A percentile compares a stretch with the other conserved stretches of the same genome.
Evolutionary conservation across 495 filamentous ascomycete genomes (phyloP).

Genomic region (Penicillium pancosmium): DNA sequence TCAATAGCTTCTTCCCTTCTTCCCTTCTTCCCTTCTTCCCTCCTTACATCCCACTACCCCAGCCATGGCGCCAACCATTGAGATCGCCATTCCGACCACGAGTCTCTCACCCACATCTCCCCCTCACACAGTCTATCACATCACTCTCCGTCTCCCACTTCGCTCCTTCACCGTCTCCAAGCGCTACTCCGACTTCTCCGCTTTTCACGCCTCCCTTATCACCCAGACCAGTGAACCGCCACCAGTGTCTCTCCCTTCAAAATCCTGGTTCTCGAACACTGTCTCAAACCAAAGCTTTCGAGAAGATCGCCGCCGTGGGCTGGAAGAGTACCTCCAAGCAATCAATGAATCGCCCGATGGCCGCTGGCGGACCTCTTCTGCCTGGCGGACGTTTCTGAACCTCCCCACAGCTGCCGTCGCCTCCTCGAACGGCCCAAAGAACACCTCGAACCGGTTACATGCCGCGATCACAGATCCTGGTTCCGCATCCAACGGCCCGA

Average conservation of each 20-base stretch:
- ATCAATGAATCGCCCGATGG: constrained; percentile 76
- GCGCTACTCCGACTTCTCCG: constrained; percentile 90
- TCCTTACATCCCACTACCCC: constrained; percentile 1
- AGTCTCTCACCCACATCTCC: constrained; percentile 64
- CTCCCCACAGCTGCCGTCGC: constrained; percentile 62
- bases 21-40: background rate
- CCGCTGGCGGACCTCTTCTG: constrained; percentile 81
- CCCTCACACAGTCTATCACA: constrained; percentile 89
- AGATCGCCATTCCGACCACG: constrained; percentile 81
- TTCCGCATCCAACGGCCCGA: constrained; percentile 46
- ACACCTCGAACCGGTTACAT: constrained; percentile 41
- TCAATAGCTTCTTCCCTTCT: constrained; percentile 1
- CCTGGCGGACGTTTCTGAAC: constrained; percentile 86
- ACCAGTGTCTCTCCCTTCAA: constrained; percentile 70
- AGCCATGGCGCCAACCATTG: constrained; percentile 72
- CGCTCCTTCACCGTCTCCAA: constrained; percentile 86
- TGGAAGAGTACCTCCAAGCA: constrained; percentile 80
- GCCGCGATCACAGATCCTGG: constrained; percentile 48
- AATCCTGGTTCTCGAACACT: constrained; percentile 86
- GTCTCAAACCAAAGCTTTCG: constrained; percentile 74
- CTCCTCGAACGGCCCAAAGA: constrained; percentile 39
- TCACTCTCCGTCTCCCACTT: constrained; percentile 83
- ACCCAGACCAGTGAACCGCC: constrained; percentile 62
- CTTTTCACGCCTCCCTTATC: constrained; percentile 71
- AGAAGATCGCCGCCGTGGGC: constrained; percentile 71